phyloP scores from a whole-genome alignment of 2,329 filamentous ascomycete species.

The Alternaria panax region DNA sequence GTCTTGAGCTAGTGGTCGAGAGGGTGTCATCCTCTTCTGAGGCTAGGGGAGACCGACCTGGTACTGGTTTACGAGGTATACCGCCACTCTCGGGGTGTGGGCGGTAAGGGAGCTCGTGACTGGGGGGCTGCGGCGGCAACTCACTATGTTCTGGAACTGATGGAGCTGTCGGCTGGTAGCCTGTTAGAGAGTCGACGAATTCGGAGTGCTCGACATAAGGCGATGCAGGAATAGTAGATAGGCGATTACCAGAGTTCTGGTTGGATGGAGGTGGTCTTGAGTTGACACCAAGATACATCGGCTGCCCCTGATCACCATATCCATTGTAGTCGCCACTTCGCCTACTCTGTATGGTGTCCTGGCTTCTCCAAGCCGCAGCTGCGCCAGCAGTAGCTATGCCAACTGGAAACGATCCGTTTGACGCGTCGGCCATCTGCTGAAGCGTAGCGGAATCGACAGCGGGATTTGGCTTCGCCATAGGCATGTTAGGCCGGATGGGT shows the following conservation, averaged over 20 bases:
- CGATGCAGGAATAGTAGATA: constrained; percentile 57
- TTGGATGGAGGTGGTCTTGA: constrained; percentile 65
- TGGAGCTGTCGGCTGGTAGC: constrained; percentile 44
- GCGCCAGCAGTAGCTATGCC: constrained; percentile 50
- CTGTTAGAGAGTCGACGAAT: constrained; percentile 40
- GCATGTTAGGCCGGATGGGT: constrained; percentile 72
- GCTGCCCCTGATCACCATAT: constrained; percentile 29
- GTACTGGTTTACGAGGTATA: constrained; percentile 51
- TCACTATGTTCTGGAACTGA: constrained; percentile 48
- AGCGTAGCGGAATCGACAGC: constrained; percentile 84
- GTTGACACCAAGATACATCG: constrained; percentile 52
- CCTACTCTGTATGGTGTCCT: constrained; percentile 41
- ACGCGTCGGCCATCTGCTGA: constrained; percentile 77
- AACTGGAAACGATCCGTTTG: constrained; percentile 57
- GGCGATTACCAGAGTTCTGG: constrained; percentile 46
- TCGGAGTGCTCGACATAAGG: constrained; percentile 53
- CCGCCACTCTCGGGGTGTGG: constrained; percentile 36
- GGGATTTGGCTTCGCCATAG: constrained; percentile 80
- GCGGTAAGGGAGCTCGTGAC: constrained; percentile 35
- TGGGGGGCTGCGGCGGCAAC: constrained; percentile 31
- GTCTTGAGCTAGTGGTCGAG: constrained; percentile 53
- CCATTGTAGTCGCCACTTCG: constrained; percentile 42
- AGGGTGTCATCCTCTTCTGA: constrained; percentile 44
- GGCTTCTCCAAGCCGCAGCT: constrained; percentile 51
- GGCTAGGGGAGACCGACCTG: constrained; percentile 52